Percentiles rank a stretch among this genome's conserved stretches.
These are phyloP conservation scores for Paramecium caudatum DNA, from an alignment of 73 alveolate species.

Conservation along the genomic window DNA sequence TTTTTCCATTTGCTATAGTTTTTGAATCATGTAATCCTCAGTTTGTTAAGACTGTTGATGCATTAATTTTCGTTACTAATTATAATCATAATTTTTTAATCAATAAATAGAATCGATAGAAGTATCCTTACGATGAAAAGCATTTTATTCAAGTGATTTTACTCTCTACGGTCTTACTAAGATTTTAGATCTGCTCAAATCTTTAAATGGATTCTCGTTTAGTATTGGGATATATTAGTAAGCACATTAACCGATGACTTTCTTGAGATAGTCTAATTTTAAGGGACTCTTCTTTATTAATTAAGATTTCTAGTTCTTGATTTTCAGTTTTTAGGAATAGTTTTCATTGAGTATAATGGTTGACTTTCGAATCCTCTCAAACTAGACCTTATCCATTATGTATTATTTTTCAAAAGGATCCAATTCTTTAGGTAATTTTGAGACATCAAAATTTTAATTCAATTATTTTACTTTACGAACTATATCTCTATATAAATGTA, in stretches of 20 bases:
- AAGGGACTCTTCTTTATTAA: background rate
- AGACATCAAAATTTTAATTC: background rate
- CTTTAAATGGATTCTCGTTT: conserved; percentile 21
- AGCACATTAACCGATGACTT: conserved; percentile 15
- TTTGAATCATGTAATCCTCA: conserved; percentile 24
- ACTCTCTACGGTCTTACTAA: conserved; percentile 20
- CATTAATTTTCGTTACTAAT: conserved; percentile 20
- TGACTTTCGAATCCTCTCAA: conserved; percentile 20
- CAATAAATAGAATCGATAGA: conserved; percentile 35
- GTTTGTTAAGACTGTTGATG: background rate
- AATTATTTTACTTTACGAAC: conserved; percentile 11
- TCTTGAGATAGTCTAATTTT: background rate
- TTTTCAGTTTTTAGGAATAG: conserved; percentile 26
- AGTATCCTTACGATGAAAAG: background rate
- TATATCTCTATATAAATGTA: conserved; percentile 5
- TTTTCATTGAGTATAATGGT: background rate
- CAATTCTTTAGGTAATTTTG: conserved; percentile 7
- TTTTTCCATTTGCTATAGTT: conserved; percentile 13
- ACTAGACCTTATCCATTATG: background rate
- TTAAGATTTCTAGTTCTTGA: too few species aligned
- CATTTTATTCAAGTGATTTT: background rate
- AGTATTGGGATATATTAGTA: conserved; percentile 1
- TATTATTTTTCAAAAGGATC: conserved; percentile 7
- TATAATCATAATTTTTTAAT: background rate
- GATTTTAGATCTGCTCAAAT: background rate